These are phyloP conservation scores for Paraconiothyrium sp. DNA, from an alignment of 2,329 filamentous ascomycete genomes.

Conservation along the genomic window DNA sequence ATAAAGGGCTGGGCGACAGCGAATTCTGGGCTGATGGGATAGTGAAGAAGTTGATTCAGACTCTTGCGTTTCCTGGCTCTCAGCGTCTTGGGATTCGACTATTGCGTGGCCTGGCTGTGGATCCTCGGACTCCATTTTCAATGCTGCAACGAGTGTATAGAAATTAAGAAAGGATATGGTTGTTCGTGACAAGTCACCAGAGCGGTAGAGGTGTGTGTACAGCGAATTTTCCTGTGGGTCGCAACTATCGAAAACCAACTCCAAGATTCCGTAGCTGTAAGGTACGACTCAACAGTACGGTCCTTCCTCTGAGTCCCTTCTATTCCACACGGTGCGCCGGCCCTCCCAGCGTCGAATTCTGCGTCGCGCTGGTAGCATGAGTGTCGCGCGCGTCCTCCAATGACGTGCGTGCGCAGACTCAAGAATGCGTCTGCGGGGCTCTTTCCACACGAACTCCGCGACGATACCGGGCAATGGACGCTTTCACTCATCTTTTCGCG, in stretches of 20 bases:
- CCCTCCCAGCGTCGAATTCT: conserved; percentile 1
- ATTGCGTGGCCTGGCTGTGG: neutral
- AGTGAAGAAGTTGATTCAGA: neutral
- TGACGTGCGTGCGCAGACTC: neutral
- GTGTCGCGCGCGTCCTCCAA: conserved; percentile 4
- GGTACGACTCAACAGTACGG: neutral
- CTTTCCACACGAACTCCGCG: neutral
- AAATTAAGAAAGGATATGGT: neutral
- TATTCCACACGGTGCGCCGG: neutral
- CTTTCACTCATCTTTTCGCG: conserved; percentile 13
- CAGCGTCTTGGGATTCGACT: neutral
- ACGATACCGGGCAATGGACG: neutral
- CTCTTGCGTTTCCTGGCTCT: neutral
- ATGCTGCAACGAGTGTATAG: neutral
- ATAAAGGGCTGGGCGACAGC: conserved; percentile 1
- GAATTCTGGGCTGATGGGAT: conserved; percentile 7
- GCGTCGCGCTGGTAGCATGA: conserved; percentile 10
- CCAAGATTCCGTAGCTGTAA: neutral
- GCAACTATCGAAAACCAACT: neutral
- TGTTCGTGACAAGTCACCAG: neutral
- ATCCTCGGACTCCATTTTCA: neutral
- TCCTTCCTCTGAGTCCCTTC: neutral
- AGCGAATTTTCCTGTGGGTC: neutral
- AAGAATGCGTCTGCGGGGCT: neutral
- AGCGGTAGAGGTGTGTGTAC: neutral